Conservation (phyloP, 306 rosid species). For the Argentina anserina region DNA sequence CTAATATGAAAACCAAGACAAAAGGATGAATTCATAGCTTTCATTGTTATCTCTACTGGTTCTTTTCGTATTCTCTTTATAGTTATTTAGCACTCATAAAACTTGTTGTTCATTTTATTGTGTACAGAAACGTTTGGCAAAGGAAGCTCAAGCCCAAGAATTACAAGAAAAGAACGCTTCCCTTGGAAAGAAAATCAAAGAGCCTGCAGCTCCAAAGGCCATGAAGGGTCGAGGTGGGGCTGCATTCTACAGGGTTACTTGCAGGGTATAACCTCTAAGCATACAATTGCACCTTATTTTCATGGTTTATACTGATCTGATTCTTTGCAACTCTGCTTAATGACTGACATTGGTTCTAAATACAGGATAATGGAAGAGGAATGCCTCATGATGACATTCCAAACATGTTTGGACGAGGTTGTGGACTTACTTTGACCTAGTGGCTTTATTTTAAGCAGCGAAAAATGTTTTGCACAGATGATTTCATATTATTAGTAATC, state of each 20-base stretch:
- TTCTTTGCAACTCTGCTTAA: background rate
- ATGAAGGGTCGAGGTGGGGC: constrained; percentile 88
- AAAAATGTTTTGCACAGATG: constrained; percentile 3
- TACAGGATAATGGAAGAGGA: constrained; percentile 95
- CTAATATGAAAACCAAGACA: constrained; percentile 1
- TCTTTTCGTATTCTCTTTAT: background rate
- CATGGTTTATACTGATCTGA: constrained; percentile 4
- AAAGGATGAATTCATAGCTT: background rate
- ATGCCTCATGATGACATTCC: constrained; percentile 99
- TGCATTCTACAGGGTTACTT: constrained; percentile 85
- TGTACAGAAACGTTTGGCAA: constrained; percentile 72
- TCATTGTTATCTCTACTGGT: background rate
- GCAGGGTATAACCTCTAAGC: constrained; percentile 57
- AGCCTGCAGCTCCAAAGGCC: constrained; percentile 54
- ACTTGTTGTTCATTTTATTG: constrained; percentile 19
- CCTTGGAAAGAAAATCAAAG: constrained; percentile 78
- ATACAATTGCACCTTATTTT: background rate
- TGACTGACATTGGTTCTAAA: constrained; percentile 17
- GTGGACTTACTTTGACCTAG: constrained; percentile 27
- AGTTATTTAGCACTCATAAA: background rate
- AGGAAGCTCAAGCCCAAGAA: constrained; percentile 85
- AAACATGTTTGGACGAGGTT: constrained; percentile 98
- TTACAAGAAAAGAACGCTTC: constrained; percentile 73
- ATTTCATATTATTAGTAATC: constrained; percentile 4
- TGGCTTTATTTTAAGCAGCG: background rate